Evolutionary conservation across 2,329 filamentous ascomycete species (phyloP).

Genomic region (Onygenales sp.): DNA sequence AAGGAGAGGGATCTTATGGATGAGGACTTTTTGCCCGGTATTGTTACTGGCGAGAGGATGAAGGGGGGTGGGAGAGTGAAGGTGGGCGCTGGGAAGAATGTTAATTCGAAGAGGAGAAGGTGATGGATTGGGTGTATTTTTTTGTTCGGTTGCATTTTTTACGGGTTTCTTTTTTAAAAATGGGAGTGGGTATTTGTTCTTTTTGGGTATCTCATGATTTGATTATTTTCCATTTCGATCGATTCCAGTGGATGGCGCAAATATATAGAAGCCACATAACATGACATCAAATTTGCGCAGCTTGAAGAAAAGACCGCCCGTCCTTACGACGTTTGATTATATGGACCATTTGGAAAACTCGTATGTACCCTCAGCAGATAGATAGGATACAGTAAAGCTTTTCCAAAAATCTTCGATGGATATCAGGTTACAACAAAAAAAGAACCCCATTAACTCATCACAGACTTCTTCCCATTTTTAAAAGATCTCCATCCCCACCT

Average conservation of each 20-base stretch:
- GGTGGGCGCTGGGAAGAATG: conserved; percentile 74
- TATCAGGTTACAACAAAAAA: no score
- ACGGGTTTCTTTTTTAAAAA: neutral
- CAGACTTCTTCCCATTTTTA: neutral
- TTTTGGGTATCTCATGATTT: neutral
- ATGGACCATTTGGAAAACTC: no score
- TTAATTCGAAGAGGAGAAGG: conserved; percentile 63
- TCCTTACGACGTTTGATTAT: no score
- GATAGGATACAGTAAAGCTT: no score
- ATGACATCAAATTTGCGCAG: no score
- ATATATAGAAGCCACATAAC: no score
- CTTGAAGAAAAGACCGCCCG: no score
- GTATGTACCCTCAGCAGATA: no score
- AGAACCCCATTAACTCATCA: neutral
- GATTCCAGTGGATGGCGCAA: neutral
- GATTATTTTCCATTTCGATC: neutral
- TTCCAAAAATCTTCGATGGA: no score
- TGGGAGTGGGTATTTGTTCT: neutral
- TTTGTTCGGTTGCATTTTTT: conserved; percentile 4
- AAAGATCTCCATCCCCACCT: neutral
- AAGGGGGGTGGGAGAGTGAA: conserved; percentile 58
- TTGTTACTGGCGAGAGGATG: conserved; percentile 69
- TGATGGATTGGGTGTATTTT: neutral
- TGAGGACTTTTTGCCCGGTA: conserved; percentile 78
- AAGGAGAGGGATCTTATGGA: conserved; percentile 85